Percentiles rank a stretch among this genome's conserved stretches.
Evolutionary conservation across 2,329 filamentous ascomycete species (phyloP).

Genomic region (Diaporthe helianthi): DNA sequence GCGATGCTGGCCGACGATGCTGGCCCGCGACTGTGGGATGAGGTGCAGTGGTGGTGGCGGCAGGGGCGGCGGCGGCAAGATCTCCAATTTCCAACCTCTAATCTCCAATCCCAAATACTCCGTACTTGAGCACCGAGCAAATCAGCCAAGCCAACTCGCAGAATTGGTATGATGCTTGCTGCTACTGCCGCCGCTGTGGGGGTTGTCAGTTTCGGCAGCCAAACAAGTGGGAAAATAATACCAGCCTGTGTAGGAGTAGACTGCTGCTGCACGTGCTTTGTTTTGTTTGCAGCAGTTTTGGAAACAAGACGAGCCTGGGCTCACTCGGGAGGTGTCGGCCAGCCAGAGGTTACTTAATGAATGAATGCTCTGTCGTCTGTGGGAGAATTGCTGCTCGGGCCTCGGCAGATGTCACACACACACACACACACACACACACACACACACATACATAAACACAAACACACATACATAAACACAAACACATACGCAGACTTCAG

Average conservation of each 20-base stretch:
- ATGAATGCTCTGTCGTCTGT: constrained; percentile 7
- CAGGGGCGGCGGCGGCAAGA: constrained; percentile 6
- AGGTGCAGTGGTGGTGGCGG: not conserved
- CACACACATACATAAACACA: not conserved
- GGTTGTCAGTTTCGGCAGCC: constrained; percentile 13
- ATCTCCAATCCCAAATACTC: not conserved
- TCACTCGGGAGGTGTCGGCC: not conserved
- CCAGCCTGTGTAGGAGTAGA: not conserved
- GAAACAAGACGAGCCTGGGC: constrained; percentile 14
- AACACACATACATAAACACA: not conserved
- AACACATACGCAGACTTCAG: not conserved
- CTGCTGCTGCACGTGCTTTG: not conserved
- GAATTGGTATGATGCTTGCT: not conserved
- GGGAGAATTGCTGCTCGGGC: not conserved
- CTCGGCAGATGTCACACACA: constrained; percentile 4
- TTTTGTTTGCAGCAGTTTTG: constrained; percentile 1
- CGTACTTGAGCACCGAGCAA: too few relatives aligned
- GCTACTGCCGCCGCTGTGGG: not conserved
- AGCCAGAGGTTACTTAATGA: not conserved
- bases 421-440: not conserved
- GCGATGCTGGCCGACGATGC: not conserved
- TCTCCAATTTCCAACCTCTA: constrained; percentile 4
- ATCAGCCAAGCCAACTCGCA: not conserved
- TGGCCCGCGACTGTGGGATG: not conserved
- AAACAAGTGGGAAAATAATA: not conserved